A percentile compares a stretch with the other conserved stretches of the same genome.
phyloP scores from a whole-genome alignment of 371 early-diverging fungal species.

The Mucor irregularis region DNA sequence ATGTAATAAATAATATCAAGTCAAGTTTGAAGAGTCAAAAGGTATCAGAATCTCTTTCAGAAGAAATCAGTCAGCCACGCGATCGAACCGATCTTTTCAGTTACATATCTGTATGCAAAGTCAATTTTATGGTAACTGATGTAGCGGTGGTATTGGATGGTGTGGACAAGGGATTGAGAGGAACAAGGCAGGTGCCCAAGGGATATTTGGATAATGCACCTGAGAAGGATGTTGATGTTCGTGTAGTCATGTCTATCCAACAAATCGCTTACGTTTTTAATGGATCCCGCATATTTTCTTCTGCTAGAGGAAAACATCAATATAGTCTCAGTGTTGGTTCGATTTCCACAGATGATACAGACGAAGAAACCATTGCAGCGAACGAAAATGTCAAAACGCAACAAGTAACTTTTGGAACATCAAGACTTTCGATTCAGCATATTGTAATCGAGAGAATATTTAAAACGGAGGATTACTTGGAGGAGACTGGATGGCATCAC shows the following conservation, averaged over 20 bases:
- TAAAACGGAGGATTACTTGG: not conserved
- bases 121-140: slow-evolving; percentile 4
- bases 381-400: not conserved
- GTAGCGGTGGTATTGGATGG: slow-evolving; percentile 21
- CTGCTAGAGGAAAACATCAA: slow-evolving; percentile 3
- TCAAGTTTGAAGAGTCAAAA: not conserved
- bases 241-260: slow-evolving; percentile 7
- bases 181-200: slow-evolving; percentile 20
- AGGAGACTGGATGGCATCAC: slow-evolving; percentile 1
- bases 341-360: not conserved
- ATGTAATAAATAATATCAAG: not conserved
- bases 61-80: not conserved
- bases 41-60: not conserved
- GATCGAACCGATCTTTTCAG: not conserved
- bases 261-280: slow-evolving; percentile 24
- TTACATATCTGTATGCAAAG: slow-evolving; percentile 5
- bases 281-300: slow-evolving; percentile 17
- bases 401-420: slow-evolving; percentile 6
- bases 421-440: slow-evolving; percentile 14
- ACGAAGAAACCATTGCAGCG: not conserved
- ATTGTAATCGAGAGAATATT: slow-evolving; percentile 17
- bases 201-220: slow-evolving; percentile 49
- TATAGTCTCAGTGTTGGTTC: slow-evolving; percentile 1
- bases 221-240: slow-evolving; percentile 19
- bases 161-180: slow-evolving; percentile 34